Evolutionary conservation across 2,329 filamentous ascomycete species (phyloP), one percentile per base, ranked within the genome.

Genomic region (Xylariaceae sp.): DNA sequence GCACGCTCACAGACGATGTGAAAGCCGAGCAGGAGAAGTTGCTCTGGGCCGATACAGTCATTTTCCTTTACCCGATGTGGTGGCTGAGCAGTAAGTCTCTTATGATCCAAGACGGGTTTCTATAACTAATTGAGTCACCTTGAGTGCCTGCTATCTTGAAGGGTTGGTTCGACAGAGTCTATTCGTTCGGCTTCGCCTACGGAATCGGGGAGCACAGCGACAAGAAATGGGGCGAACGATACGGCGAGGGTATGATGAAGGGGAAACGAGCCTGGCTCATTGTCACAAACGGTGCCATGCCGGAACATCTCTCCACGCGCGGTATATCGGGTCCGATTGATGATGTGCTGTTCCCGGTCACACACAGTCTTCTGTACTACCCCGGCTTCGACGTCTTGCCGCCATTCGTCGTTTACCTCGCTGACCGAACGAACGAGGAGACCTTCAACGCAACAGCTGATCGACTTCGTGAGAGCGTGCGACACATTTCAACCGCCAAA

Each of bases 1-100:
- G 30, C 6, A 19, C 2, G 1, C 47, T 49, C 15, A 51, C 48
- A 7, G 48, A 47, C 33, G 36, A 41, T 5, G 45, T 51, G 30
- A 44, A 51, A 17, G 32, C 11, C 33, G 44, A 51, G 31, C 44
- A 41, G 32, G 47, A 49, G 30, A 49, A 45, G 42, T 32, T 49
- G 3, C 17, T 49, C 27, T 47, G 44, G 44, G 40, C 48, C 1
- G 48, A 47, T 32, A 41, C 35, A 11, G 30, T 51, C 11, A 35
- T 44, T 27, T 40, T 44, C n/a, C 39, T 40, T 1, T 51, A 40
- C 17, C 41, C 48, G 5, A 17, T 44, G 35, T 44, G 41, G 48
- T 51, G 44, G 44, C 30, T 51, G 4, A 27, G 22, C 7, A 27
- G 22, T 27, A 27, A 27, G 22, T 27, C 22, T 7, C 22, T n/a